Conservation (phyloP, 306 rosid genomes). For the Erythrophleum fordii region DNA sequence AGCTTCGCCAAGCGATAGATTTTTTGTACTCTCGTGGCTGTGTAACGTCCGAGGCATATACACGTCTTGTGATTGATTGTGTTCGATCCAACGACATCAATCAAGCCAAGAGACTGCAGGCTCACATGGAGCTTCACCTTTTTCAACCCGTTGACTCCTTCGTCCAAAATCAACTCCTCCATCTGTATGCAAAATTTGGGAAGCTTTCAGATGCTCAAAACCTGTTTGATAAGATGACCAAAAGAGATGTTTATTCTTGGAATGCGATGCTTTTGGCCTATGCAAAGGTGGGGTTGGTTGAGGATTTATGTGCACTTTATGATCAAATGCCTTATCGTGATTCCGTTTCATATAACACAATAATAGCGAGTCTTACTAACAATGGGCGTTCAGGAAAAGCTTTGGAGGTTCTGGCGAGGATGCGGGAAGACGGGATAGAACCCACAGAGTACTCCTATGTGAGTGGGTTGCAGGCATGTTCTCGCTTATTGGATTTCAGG, state of each 20-base stretch:
- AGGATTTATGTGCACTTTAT: constrained; percentile 45
- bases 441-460: constrained; percentile 60
- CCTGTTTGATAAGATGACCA: constrained; percentile 61
- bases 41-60: constrained; percentile 60
- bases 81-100: constrained; percentile 56
- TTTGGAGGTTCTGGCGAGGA: constrained; percentile 44
- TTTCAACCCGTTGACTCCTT: constrained; percentile 61
- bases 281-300: constrained; percentile 44
- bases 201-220: constrained; percentile 53
- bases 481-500: constrained; percentile 53
- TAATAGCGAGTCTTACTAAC: constrained; percentile 54
- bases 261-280: constrained; percentile 64
- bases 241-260: constrained; percentile 65
- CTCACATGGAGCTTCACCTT: constrained; percentile 69
- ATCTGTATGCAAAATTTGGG: constrained; percentile 58
- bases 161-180: constrained; percentile 64
- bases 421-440: constrained; percentile 61
- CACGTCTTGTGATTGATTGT: constrained; percentile 64
- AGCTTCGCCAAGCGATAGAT: constrained; percentile 59
- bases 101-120: constrained; percentile 68
- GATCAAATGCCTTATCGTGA: constrained; percentile 61
- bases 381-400: constrained; percentile 51
- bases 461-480: constrained; percentile 62
- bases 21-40: constrained; percentile 49
- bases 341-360: constrained; percentile 62